Conservation (phyloP, 768 basidiomycete species). For the Pisolithus tinctorius region DNA sequence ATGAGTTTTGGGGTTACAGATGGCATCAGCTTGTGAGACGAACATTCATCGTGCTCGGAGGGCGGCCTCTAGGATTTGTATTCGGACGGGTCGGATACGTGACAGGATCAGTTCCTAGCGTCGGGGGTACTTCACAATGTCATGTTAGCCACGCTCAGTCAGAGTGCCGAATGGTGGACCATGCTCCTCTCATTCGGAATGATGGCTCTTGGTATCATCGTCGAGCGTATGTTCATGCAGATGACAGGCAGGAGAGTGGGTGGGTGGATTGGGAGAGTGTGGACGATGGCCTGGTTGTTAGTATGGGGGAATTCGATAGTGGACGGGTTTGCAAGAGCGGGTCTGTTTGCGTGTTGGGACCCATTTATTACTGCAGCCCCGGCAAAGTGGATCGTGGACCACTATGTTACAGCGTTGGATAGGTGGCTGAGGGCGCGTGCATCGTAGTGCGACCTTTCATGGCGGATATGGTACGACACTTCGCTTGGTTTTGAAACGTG, state of each 20-base stretch:
- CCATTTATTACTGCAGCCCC: slow-evolving; percentile 5
- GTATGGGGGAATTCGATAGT: slow-evolving; percentile 17
- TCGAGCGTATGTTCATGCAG: slow-evolving; percentile 30
- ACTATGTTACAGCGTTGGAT: slow-evolving; percentile 7
- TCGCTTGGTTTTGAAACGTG: too few species aligned
- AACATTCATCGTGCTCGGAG: slow-evolving; percentile 26
- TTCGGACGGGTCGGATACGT: slow-evolving; percentile 44
- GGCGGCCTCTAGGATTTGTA: slow-evolving; percentile 24
- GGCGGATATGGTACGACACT: too few species aligned
- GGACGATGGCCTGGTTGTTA: slow-evolving; percentile 27
- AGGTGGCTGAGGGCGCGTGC: slow-evolving; percentile 6
- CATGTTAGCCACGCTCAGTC: slow-evolving; percentile 44
- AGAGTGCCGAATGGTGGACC: slow-evolving; percentile 34
- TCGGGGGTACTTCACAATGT: slow-evolving; percentile 53
- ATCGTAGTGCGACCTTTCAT: background rate
- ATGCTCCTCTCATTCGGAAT: slow-evolving; percentile 47
- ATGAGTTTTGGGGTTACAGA: slow-evolving; percentile 31
- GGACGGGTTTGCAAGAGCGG: slow-evolving; percentile 15
- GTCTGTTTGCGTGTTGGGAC: slow-evolving; percentile 5
- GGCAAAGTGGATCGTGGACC: slow-evolving; percentile 7
- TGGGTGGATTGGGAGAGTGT: slow-evolving; percentile 28
- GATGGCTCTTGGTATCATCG: slow-evolving; percentile 44
- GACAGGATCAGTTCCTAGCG: slow-evolving; percentile 47
- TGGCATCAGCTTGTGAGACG: slow-evolving; percentile 35
- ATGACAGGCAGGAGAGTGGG: slow-evolving; percentile 22